These are phyloP conservation scores for Lolium perenne DNA, from an alignment of 176 grass and related monocot species.

Conservation along the genomic window DNA sequence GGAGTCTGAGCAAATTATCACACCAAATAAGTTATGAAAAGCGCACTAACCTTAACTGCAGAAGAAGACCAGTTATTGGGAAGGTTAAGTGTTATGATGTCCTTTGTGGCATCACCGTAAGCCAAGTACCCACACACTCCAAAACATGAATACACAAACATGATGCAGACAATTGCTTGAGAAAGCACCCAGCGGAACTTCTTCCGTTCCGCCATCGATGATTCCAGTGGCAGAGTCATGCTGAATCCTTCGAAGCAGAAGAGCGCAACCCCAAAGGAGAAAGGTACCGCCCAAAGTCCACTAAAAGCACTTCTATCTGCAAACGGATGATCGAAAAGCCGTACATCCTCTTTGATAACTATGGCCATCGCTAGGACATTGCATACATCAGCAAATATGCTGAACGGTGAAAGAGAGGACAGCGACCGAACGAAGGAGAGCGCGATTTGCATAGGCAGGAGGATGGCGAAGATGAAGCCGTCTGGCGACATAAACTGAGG, in stretches of 20 bases:
- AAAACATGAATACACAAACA: constrained; percentile 66
- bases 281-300: constrained; percentile 72
- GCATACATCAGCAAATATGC: constrained; percentile 83
- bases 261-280: constrained; percentile 69
- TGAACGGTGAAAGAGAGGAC: constrained; percentile 78
- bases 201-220: constrained; percentile 75
- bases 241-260: constrained; percentile 97
- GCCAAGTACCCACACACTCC: constrained; percentile 89
- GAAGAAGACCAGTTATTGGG: constrained; percentile 66
- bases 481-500: constrained; percentile 45
- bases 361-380: constrained; percentile 86
- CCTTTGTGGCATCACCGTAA: constrained; percentile 83
- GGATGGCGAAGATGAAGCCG: constrained; percentile 74
- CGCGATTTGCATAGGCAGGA: constrained; percentile 67
- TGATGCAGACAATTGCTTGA: constrained; percentile 74
- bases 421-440: constrained; percentile 84
- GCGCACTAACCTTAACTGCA: constrained; percentile 79
- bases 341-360: constrained; percentile 81
- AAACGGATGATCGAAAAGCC: constrained; percentile 69
- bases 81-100: constrained; percentile 96
- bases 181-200: constrained; percentile 78
- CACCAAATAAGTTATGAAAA: constrained; percentile 26
- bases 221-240: constrained; percentile 87
- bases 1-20: not conserved
- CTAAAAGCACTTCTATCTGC: constrained; percentile 72